phyloP scores from a whole-genome alignment of 352 stramenopile species.

The Saprolegnia parasitica region DNA sequence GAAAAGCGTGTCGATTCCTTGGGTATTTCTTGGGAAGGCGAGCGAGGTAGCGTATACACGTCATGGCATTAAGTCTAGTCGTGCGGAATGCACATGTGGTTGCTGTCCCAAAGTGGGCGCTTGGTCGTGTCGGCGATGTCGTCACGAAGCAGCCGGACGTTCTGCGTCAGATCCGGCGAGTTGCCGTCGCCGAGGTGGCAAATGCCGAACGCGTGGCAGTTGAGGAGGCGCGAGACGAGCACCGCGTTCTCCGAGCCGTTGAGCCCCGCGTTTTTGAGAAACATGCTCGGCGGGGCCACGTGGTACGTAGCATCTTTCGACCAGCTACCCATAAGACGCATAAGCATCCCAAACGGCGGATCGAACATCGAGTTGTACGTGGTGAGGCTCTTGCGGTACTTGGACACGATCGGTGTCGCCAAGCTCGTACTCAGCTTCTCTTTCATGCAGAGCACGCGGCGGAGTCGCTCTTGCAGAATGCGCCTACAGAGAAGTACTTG shows the following conservation, averaged over 20 bases:
- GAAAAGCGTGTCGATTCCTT: no score
- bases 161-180: slow-evolving; percentile 66
- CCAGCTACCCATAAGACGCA: neutral
- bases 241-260: slow-evolving; percentile 62
- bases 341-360: neutral
- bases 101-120: slow-evolving; percentile 42
- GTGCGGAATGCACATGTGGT: slow-evolving; percentile 9
- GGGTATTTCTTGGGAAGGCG: no score
- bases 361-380: neutral
- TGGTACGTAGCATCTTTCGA: slow-evolving; percentile 39
- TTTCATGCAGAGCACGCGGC: slow-evolving; percentile 69
- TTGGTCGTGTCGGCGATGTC: slow-evolving; percentile 33
- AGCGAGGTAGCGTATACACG: no score
- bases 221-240: slow-evolving; percentile 63
- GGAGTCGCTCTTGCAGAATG: slow-evolving; percentile 55
- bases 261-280: slow-evolving; percentile 66
- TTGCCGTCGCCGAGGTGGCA: slow-evolving; percentile 80
- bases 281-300: slow-evolving; percentile 59
- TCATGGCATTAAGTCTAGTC: no score
- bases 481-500: no score
- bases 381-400: slow-evolving; percentile 42
- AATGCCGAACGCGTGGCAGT: slow-evolving; percentile 75
- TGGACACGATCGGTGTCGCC: slow-evolving; percentile 47
- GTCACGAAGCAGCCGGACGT: slow-evolving; percentile 68
- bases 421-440: slow-evolving; percentile 50